These are phyloP conservation scores for Kwoniella sp. DNA, from an alignment of 768 basidiomycete species.

Conservation along the genomic window DNA sequence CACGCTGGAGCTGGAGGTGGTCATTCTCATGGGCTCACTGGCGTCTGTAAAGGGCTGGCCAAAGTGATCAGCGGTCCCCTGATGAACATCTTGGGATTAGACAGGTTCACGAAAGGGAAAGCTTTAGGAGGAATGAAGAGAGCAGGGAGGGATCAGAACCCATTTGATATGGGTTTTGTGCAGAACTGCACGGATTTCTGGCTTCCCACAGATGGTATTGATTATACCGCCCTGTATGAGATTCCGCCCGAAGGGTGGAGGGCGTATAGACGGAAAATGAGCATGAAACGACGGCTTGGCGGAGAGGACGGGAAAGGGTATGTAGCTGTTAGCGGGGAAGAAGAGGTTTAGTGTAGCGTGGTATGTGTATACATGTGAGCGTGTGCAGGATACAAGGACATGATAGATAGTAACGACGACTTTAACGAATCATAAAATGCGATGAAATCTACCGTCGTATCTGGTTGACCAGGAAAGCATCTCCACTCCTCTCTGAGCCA, in stretches of 20 bases:
- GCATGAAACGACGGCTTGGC: constrained; percentile 20
- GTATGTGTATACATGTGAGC: too few species aligned
- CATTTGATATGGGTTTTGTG: constrained; percentile 78
- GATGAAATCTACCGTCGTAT: background rate
- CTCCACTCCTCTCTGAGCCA: background rate
- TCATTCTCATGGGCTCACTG: constrained; percentile 22
- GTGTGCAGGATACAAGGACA: too few species aligned
- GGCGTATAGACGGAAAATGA: constrained; percentile 37
- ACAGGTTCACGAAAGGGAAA: constrained; percentile 88
- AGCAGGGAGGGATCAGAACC: constrained; percentile 77
- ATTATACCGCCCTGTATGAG: constrained; percentile 87
- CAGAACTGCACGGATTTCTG: constrained; percentile 79
- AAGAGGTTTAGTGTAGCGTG: constrained; percentile 21
- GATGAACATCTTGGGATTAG: constrained; percentile 87
- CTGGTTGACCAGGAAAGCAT: background rate
- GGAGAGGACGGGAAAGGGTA: constrained; percentile 29
- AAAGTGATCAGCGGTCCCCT: constrained; percentile 59
- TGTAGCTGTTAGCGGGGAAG: constrained; percentile 30
- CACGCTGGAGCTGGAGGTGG: constrained; percentile 51
- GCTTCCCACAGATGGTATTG: constrained; percentile 80
- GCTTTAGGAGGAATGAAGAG: constrained; percentile 82
- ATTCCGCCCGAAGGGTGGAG: constrained; percentile 68
- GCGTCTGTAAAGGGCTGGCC: constrained; percentile 19
- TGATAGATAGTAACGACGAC: too few species aligned
- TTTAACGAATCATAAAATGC: too few species aligned